These are phyloP conservation scores for Avena sativa DNA, from an alignment of 176 grass and related monocot species.

Conservation along the genomic window DNA sequence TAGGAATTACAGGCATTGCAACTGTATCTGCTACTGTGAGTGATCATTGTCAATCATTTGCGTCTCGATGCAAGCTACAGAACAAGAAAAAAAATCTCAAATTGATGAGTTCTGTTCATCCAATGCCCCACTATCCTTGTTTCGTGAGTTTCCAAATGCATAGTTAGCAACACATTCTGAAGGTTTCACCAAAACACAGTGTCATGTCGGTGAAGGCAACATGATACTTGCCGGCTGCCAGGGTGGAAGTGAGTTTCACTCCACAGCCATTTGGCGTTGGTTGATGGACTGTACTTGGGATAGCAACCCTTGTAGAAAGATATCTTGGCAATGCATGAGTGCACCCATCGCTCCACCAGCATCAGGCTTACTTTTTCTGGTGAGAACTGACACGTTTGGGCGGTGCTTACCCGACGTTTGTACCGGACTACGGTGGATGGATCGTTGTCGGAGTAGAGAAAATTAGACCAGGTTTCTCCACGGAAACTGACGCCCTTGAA, in stretches of 20 bases:
- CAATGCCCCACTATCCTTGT: not conserved
- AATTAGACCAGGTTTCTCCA: slow-evolving; percentile 36
- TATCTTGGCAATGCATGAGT: slow-evolving; percentile 1
- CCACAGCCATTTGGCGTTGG: slow-evolving; percentile 22
- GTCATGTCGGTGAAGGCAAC: slow-evolving; percentile 42
- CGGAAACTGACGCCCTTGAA: slow-evolving; percentile 21
- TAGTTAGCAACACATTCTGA: not conserved
- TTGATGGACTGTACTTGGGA: slow-evolving; percentile 11
- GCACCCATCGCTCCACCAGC: slow-evolving; percentile 20
- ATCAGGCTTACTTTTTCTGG: slow-evolving; percentile 32
- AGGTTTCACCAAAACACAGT: not conserved
- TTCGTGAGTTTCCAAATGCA: slow-evolving; percentile 5
- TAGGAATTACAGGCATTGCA: not conserved
- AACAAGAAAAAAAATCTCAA: not conserved
- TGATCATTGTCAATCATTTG: slow-evolving; percentile 40
- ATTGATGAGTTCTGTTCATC: not conserved
- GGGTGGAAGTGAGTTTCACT: slow-evolving; percentile 47
- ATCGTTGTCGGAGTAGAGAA: slow-evolving; percentile 45
- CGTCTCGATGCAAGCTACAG: not conserved
- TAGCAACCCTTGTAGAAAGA: slow-evolving; percentile 33
- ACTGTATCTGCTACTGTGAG: not conserved
- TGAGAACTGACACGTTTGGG: not conserved
- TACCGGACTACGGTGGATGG: not conserved
- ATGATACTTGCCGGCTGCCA: slow-evolving; percentile 35
- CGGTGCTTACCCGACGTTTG: slow-evolving; percentile 47